Percentiles rank a stretch among this genome's conserved stretches.
Conservation (phyloP, 192 early-diverging fungal species). For the Polychytrium aggregatum region DNA sequence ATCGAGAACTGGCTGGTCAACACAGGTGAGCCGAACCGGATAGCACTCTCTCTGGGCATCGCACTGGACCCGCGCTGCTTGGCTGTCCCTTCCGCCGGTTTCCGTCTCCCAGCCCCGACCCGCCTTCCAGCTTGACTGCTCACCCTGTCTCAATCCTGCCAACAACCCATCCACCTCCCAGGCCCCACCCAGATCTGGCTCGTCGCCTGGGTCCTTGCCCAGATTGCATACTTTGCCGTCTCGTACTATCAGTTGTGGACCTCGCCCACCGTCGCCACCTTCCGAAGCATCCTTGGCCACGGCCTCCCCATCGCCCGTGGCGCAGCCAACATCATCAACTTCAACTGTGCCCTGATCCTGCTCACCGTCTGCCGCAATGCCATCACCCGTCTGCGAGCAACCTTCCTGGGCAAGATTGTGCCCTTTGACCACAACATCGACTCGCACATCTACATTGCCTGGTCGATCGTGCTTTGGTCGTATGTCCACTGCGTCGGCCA, state of each 20-base stretch:
- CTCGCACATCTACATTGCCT: conserved; percentile 72
- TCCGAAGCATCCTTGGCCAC: conserved; percentile 28
- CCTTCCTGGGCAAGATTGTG: conserved; percentile 62
- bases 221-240: conserved; percentile 32
- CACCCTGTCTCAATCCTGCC: too few species aligned
- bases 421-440: conserved; percentile 77
- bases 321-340: conserved; percentile 58
- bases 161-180: too few species aligned
- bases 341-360: conserved; percentile 66
- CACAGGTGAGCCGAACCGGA: too few species aligned
- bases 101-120: too few species aligned
- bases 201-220: conserved; percentile 24
- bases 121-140: too few species aligned
- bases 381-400: conserved; percentile 62
- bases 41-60: too few species aligned
- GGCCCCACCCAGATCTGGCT: conserved; percentile 27
- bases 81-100: too few species aligned
- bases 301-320: conserved; percentile 39
- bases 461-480: conserved; percentile 66
- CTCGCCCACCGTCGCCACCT: conserved; percentile 17
- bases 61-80: too few species aligned
- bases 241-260: conserved; percentile 28
- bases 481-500: conserved; percentile 59
- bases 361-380: conserved; percentile 74
- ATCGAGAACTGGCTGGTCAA: too few species aligned